These are phyloP conservation scores for Orbilia quercus DNA, from an alignment of 2,329 filamentous ascomycete species.

Conservation along the genomic window DNA sequence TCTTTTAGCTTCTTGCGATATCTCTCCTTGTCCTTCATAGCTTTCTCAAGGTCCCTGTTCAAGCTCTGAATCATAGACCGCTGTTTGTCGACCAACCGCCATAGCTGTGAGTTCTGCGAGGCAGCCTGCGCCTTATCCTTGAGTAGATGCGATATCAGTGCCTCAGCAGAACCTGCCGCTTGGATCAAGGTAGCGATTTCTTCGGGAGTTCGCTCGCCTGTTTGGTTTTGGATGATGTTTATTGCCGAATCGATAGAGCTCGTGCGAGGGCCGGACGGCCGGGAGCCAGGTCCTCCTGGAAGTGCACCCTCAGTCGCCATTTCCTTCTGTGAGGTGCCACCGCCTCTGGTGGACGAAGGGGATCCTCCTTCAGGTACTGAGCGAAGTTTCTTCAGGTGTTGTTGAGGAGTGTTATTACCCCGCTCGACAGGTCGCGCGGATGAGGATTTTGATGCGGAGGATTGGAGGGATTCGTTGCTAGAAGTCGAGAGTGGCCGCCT, in stretches of 20 bases:
- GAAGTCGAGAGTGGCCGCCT: slow-evolving; percentile 45
- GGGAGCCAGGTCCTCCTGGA: slow-evolving; percentile 53
- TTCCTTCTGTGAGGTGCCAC: slow-evolving; percentile 50
- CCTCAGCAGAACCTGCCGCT: slow-evolving; percentile 87
- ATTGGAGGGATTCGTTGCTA: slow-evolving; percentile 52
- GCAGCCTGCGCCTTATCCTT: slow-evolving; percentile 91
- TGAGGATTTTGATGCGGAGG: slow-evolving; percentile 48
- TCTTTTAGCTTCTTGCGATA: slow-evolving; percentile 94
- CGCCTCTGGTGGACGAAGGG: slow-evolving; percentile 34
- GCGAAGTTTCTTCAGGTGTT: slow-evolving; percentile 58
- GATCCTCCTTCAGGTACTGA: slow-evolving; percentile 57
- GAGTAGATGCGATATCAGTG: slow-evolving; percentile 85
- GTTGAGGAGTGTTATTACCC: slow-evolving; percentile 55
- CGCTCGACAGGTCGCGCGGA: slow-evolving; percentile 51
- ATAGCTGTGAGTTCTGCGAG: slow-evolving; percentile 90
- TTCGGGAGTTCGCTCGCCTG: slow-evolving; percentile 70
- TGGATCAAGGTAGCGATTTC: slow-evolving; percentile 84
- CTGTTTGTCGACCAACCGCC: slow-evolving; percentile 96
- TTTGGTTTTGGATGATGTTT: slow-evolving; percentile 68
- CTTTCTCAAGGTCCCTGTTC: slow-evolving; percentile 91
- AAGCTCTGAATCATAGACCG: slow-evolving; percentile 90
- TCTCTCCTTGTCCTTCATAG: slow-evolving; percentile 91
- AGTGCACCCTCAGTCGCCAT: slow-evolving; percentile 58
- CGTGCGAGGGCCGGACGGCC: slow-evolving; percentile 71
- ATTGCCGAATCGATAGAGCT: slow-evolving; percentile 95